phyloP scores from a whole-genome alignment of 1,139 yeast species.

The Candida sojae region DNA sequence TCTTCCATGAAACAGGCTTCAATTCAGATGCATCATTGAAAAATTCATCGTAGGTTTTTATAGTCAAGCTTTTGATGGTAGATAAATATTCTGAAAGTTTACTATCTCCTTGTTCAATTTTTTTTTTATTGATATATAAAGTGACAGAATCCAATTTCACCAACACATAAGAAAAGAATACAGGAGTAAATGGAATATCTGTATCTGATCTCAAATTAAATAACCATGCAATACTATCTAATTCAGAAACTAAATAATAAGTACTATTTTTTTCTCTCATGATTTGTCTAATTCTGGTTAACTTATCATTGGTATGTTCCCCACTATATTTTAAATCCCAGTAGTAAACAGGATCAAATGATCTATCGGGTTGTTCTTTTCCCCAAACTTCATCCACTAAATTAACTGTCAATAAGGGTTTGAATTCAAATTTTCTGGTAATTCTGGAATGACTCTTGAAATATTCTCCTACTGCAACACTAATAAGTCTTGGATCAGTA shows the following conservation, averaged over 20 bases:
- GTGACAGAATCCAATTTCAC: slow-evolving; percentile 29
- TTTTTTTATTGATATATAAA: slow-evolving; percentile 40
- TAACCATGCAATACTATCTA: slow-evolving; percentile 60
- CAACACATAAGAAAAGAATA: slow-evolving; percentile 49
- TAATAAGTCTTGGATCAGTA: slow-evolving; percentile 40
- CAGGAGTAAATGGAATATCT: slow-evolving; percentile 51
- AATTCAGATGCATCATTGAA: slow-evolving; percentile 30
- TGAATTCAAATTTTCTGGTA: slow-evolving; percentile 28
- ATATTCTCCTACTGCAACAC: slow-evolving; percentile 35
- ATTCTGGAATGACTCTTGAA: slow-evolving; percentile 26
- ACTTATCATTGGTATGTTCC: slow-evolving; percentile 35
- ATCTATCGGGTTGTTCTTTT: slow-evolving; percentile 37
- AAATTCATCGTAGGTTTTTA: slow-evolving; percentile 33
- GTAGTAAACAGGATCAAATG: slow-evolving; percentile 39
- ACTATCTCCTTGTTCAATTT: slow-evolving; percentile 23
- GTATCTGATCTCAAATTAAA: slow-evolving; percentile 49
- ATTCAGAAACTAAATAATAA: slow-evolving; percentile 40
- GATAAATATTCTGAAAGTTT: slow-evolving; percentile 27
- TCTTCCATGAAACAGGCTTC: slow-evolving; percentile 10
- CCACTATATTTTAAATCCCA: slow-evolving; percentile 47
- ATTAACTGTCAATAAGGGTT: slow-evolving; percentile 32
- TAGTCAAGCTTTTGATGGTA: slow-evolving; percentile 26
- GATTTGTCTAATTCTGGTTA: slow-evolving; percentile 27
- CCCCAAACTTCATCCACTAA: slow-evolving; percentile 47
- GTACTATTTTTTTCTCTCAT: slow-evolving; percentile 24